A percentile compares a stretch with the other conserved stretches of the same genome.
Evolutionary conservation across 164 flowering plant species (phyloP).

Genomic region (Sedum album): DNA sequence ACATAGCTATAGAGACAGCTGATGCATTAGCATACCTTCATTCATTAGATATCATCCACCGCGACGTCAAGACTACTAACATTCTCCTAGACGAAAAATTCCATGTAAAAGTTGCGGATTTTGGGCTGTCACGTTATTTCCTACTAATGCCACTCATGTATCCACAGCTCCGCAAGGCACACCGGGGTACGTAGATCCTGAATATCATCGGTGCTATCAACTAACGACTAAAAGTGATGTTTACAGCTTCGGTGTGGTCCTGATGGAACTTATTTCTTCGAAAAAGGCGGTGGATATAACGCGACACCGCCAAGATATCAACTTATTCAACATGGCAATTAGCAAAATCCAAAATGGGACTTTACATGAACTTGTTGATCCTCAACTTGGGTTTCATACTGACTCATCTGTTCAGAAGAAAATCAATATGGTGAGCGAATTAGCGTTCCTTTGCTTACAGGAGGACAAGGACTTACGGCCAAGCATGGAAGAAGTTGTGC

Average conservation of each 20-base stretch:
- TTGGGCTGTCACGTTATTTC: constrained; percentile 4
- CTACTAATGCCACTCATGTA: constrained; percentile 5
- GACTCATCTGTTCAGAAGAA: background rate
- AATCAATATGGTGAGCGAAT: background rate
- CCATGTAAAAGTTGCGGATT: constrained; percentile 8
- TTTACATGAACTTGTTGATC: constrained; percentile 7
- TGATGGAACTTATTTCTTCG: constrained; percentile 4
- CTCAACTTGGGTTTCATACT: background rate
- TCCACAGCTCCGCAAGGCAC: constrained; percentile 8
- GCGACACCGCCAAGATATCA: background rate
- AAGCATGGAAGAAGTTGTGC: background rate
- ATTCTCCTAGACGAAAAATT: constrained; percentile 2
- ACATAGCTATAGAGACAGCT: constrained; percentile 9
- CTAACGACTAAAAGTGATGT: constrained; percentile 9
- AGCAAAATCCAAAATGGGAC: constrained; percentile 7
- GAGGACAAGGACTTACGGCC: background rate
- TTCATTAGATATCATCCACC: constrained; percentile 4
- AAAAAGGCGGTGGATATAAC: constrained; percentile 5
- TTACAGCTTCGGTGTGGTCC: constrained; percentile 9
- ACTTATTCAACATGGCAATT: constrained; percentile 6
- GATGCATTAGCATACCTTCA: constrained; percentile 9
- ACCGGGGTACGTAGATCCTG: constrained; percentile 6
- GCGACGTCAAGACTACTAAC: constrained; percentile 5
- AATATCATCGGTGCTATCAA: constrained; percentile 6
- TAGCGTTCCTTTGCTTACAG: constrained; percentile 3